Percentiles rank a stretch among this genome's conserved stretches.
Conservation (phyloP, 2,329 filamentous ascomycete species). For the Fusarium torreyae region DNA sequence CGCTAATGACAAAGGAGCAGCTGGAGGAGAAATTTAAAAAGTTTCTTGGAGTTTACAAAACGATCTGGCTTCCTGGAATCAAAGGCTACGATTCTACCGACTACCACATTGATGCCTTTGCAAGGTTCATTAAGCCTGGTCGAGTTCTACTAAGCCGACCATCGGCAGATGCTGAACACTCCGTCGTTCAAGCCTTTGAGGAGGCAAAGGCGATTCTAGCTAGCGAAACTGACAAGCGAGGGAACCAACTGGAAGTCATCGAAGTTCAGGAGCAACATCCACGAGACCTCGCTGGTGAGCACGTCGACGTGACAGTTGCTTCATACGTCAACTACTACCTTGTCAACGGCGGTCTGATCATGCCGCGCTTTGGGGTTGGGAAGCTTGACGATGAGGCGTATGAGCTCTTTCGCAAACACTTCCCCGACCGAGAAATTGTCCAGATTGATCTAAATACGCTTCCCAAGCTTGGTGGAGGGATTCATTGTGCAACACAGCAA, state of each 20-base stretch:
- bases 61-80: constrained; percentile 51
- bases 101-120: constrained; percentile 51
- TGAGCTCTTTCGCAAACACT: constrained; percentile 20
- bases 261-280: constrained; percentile 48
- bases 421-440: constrained; percentile 35
- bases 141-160: constrained; percentile 45
- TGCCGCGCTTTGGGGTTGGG: constrained; percentile 49
- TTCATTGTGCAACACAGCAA: constrained; percentile 52
- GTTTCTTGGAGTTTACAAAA: constrained; percentile 46
- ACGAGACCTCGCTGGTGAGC: not conserved
- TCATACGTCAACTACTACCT: constrained; percentile 49
- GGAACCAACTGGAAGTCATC: constrained; percentile 41
- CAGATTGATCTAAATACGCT: constrained; percentile 25
- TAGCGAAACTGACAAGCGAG: constrained; percentile 38
- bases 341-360: constrained; percentile 50
- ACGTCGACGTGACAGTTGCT: constrained; percentile 22
- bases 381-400: constrained; percentile 45
- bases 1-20: constrained; percentile 28
- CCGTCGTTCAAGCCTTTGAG: constrained; percentile 41
- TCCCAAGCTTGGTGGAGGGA: constrained; percentile 45
- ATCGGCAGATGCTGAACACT: constrained; percentile 2
- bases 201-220: constrained; percentile 42
- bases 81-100: constrained; percentile 48
- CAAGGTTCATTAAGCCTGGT: constrained; percentile 47
- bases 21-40: constrained; percentile 44